Base-by-base conservation (phyloP, 2,329 filamentous ascomycete genomes). In the Colletotrichum tamarilloi region DNA sequence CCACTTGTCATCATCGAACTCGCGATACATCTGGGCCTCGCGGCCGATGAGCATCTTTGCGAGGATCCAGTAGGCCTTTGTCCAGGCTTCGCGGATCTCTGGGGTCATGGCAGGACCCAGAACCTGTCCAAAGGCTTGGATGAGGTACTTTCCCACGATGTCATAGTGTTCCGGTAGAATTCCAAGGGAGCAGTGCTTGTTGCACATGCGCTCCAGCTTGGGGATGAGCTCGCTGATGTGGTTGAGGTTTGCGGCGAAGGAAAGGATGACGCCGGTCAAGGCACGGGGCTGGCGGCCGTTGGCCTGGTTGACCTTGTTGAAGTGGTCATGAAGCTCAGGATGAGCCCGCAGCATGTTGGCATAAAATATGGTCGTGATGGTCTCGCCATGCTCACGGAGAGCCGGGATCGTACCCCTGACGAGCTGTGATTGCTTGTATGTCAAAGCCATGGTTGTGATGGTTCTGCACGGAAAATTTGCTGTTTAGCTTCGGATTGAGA, bases 291-390 rank as follows among this genome's bases (percentile, higher is more conserved):
- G 77, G 6, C 76, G 76, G 14, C 77, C 76, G 7, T 75, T 77
- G 55, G 74, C 58, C 64, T 78, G 77, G 52, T 78, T 77, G 52
- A 75, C 75, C 55, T 75, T 76, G 70, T 94, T 95, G 87, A 95
- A 95, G 81, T 92, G 85, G 81, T 91, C 88, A 77, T 91, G 89
- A 38, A 95, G 88, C 57, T 90, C 87, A 0, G 92, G 92, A 73
- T 94, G 86, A 52, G 90, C 89, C 12, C 80, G 79, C 28, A 95
- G 85, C 85, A 95, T 89, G 78, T 90, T 91, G 74, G 86, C 85
- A 85, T 95, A 95, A 85, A 95, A 95, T 76, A 88, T 87, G n/a
- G 86, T 87, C 6, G 92, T 92, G 80, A 95, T 93, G 74, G 87
- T 85, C 75, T 88, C 87, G 79, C 93, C 93, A 79, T 94, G 90